Percentiles rank a stretch among this genome's conserved stretches.
phyloP scores from a whole-genome alignment of 78 protist species.

The Mantamonas sphyraenae region DNA sequence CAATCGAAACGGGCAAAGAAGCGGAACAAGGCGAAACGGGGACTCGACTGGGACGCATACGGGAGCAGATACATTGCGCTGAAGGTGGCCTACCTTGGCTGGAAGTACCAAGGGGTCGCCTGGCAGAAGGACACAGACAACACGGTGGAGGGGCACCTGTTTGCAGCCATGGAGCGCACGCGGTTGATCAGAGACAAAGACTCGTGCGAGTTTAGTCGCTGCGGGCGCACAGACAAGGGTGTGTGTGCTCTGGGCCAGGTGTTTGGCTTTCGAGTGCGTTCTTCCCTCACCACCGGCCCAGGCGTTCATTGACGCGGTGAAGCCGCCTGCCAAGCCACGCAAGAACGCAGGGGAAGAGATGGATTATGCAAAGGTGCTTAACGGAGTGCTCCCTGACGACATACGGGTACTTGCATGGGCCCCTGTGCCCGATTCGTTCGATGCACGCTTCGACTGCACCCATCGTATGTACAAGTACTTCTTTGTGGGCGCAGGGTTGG shows the following conservation, averaged over 20 bases:
- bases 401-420: conserved; percentile 63
- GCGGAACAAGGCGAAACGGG: neutral
- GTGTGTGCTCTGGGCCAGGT: conserved; percentile 60
- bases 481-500: conserved; percentile 15
- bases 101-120: conserved; percentile 35
- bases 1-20: neutral
- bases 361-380: conserved; percentile 45
- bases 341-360: conserved; percentile 30
- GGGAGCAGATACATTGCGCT: conserved; percentile 11
- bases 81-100: conserved; percentile 22
- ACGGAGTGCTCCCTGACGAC: conserved; percentile 50
- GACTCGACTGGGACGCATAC: conserved; percentile 12
- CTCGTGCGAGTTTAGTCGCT: conserved; percentile 22
- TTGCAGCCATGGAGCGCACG: conserved; percentile 16
- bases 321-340: too few relatives aligned
- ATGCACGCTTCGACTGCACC: conserved; percentile 50
- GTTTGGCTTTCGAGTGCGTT: conserved; percentile 22
- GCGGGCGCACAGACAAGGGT: conserved; percentile 68
- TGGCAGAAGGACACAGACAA: conserved; percentile 5
- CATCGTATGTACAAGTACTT: conserved; percentile 58
- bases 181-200: conserved; percentile 11
- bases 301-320: too few relatives aligned
- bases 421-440: conserved; percentile 29
- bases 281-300: too few relatives aligned
- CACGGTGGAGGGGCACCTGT: conserved; percentile 40